phyloP scores from a whole-genome alignment of 1,139 yeast species.

The Candida mesenterica region DNA sequence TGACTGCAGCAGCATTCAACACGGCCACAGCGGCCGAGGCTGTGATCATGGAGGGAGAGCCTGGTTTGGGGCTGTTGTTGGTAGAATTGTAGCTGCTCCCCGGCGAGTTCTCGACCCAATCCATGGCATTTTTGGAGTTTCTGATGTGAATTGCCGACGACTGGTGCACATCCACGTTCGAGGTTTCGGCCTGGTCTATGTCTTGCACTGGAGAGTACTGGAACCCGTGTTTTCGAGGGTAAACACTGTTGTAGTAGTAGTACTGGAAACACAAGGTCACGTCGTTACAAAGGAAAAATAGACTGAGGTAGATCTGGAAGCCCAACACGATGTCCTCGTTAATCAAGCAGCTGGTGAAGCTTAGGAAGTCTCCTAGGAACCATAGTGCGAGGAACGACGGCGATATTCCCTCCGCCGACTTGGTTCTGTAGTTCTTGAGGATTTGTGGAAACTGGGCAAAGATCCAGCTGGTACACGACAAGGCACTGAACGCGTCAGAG shows the following conservation, averaged over 20 bases:
- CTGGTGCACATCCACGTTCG: slow-evolving; percentile 11
- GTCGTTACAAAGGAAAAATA: slow-evolving; percentile 76
- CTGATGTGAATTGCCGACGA: slow-evolving; percentile 17
- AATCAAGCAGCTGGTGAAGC: slow-evolving; percentile 74
- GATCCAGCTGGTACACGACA: slow-evolving; percentile 58
- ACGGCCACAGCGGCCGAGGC: slow-evolving; percentile 14
- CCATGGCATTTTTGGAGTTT: slow-evolving; percentile 3
- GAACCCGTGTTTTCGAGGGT: slow-evolving; percentile 21
- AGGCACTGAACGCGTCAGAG: slow-evolving; percentile 32
- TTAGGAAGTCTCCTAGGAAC: slow-evolving; percentile 82
- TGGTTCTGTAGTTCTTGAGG: slow-evolving; percentile 65
- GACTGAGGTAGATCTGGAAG: slow-evolving; percentile 73
- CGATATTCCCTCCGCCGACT: slow-evolving; percentile 86
- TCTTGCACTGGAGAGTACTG: slow-evolving; percentile 10
- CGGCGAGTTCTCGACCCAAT: slow-evolving; percentile 4
- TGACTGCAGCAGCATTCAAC: slow-evolving; percentile 22
- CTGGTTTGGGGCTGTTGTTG: slow-evolving; percentile 2
- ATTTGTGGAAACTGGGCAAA: slow-evolving; percentile 91
- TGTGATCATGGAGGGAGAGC: slow-evolving; percentile 3
- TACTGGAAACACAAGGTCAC: slow-evolving; percentile 69
- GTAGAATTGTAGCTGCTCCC: slow-evolving; percentile 5
- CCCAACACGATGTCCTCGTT: slow-evolving; percentile 62
- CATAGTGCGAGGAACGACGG: slow-evolving; percentile 73
- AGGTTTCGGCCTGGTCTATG: slow-evolving; percentile 4
- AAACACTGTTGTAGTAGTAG: slow-evolving; percentile 59